Base-by-base conservation (phyloP, 2,329 filamentous ascomycete species). In the Lomentospora prolificans region DNA sequence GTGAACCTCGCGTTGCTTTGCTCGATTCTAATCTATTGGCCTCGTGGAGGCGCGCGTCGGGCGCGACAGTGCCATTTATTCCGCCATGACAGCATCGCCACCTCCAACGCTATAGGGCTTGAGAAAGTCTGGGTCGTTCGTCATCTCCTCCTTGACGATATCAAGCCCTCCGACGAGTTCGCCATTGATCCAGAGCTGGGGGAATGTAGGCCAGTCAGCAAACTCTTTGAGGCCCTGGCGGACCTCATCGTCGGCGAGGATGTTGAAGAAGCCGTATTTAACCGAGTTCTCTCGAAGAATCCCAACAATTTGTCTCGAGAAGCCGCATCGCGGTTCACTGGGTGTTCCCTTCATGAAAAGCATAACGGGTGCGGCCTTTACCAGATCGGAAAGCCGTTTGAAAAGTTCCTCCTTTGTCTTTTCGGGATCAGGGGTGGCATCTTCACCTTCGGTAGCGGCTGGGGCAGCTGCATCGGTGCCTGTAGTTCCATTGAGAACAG, bases 191-290 rank as follows among this genome's bases (percentile, higher is more conserved):
- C 92, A 99, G 60, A 99, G 75, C 71, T 99, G 94, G 19, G 94
- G 94, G 72, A 90, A 99, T 0, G 94, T 99, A 8, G 94, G 94
- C 94, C 94, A 99, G 60, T 97, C 94, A n/a, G 90, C 90, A 69
- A 85, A 97, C 72, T 94, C 89, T 79, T 99, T 99, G 66, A 99
- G 74, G 0, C 94, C 94, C 73, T 97, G 92, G 59, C 94, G 81
- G 51, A 99, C 94, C 70, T 97, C 92, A 65, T 99, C 92, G 68
- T 99, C 94, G 60, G 94, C 94, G 64, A 99, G 73, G 61, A 99
- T 99, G 69, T 99, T 97, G 78, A 99, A 99, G 77, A 99, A 99
- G 19, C 94, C 94, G 69, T 97, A 99, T 69, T 95, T 90, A 58
- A 99, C 87, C 52, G 87, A 87, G 67, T 90, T 86, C 72, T 97